Evolutionary conservation across 352 stramenopile species (phyloP).

Genomic region (Globisporangium sylvaticum): DNA sequence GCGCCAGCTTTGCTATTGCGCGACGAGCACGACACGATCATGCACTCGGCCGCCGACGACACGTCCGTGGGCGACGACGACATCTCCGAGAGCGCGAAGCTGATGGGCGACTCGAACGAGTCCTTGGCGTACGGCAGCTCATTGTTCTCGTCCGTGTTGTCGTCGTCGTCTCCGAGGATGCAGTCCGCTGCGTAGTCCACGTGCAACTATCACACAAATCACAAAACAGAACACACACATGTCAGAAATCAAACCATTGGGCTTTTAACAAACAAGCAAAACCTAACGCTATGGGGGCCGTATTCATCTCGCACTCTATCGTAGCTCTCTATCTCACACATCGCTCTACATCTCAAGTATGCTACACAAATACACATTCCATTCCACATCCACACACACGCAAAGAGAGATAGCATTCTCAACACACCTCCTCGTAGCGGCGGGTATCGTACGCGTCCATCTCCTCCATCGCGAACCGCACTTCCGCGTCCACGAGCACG

Average conservation of each 20-base stretch:
- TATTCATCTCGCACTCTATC: constrained; percentile 3
- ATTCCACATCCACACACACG: constrained; percentile 5
- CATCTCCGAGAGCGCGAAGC: constrained; percentile 53
- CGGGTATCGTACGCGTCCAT: constrained; percentile 70
- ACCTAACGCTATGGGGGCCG: background rate
- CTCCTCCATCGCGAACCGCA: constrained; percentile 66
- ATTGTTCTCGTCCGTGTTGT: constrained; percentile 46
- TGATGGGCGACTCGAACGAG: constrained; percentile 48
- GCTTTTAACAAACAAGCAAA: constrained; percentile 1
- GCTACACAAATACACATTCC: constrained; percentile 2
- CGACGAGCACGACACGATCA: constrained; percentile 36
- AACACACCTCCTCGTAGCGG: constrained; percentile 55
- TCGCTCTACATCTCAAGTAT: background rate
- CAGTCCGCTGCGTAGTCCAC: constrained; percentile 68
- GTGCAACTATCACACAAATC: constrained; percentile 13
- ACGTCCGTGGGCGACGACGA: constrained; percentile 66
- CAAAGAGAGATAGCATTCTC: background rate
- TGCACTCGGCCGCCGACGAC: constrained; percentile 37
- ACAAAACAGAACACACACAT: constrained; percentile 4
- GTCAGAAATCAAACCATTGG: constrained; percentile 11
- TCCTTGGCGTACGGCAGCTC: constrained; percentile 64
- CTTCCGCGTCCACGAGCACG: constrained; percentile 45
- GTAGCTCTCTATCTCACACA: constrained; percentile 7
- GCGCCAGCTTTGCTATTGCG: constrained; percentile 1
- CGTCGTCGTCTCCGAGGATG: constrained; percentile 62